Percentiles rank a stretch among this genome's conserved stretches.
phyloP scores from a whole-genome alignment of 257 asterid genomes.

The Fraxinus anomala region DNA sequence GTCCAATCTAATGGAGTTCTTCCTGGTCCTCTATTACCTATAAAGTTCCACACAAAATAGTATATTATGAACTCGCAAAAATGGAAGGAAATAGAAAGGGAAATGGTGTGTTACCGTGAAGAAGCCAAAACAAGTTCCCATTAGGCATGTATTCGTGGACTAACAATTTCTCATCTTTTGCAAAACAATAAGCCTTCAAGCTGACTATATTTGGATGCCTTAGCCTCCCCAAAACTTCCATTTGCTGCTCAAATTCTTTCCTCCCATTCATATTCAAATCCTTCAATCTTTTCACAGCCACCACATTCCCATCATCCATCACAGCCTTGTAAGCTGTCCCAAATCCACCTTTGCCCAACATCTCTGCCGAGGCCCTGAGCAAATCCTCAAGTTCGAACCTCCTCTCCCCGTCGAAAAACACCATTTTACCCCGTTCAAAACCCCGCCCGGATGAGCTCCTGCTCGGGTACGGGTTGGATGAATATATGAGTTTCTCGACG shows the following conservation, averaged over 20 bases:
- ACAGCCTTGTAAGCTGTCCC: conserved; percentile 91
- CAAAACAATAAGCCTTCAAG: conserved; percentile 79
- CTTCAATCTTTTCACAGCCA: conserved; percentile 84
- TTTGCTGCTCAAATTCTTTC: conserved; percentile 81
- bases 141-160: conserved; percentile 83
- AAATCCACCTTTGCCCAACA: conserved; percentile 87
- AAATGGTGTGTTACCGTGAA: conserved; percentile 61
- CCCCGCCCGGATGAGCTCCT: conserved; percentile 37
- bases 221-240: conserved; percentile 79
- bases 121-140: conserved; percentile 87
- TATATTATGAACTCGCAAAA: background rate
- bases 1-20: conserved; percentile 97
- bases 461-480: conserved; percentile 73
- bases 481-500: conserved; percentile 61
- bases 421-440: conserved; percentile 66
- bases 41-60: background rate
- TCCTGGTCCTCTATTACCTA: conserved; percentile 97
- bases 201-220: conserved; percentile 75
- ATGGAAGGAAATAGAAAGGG: background rate
- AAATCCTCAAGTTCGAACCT: conserved; percentile 86
- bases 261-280: conserved; percentile 60
- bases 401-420: conserved; percentile 75
- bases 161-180: conserved; percentile 78
- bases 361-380: conserved; percentile 89
- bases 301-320: conserved; percentile 78